Percentiles rank a stretch among this genome's conserved stretches.
Conservation (phyloP, 2,329 filamentous ascomycete genomes). For the Monilinia aucupariae region DNA sequence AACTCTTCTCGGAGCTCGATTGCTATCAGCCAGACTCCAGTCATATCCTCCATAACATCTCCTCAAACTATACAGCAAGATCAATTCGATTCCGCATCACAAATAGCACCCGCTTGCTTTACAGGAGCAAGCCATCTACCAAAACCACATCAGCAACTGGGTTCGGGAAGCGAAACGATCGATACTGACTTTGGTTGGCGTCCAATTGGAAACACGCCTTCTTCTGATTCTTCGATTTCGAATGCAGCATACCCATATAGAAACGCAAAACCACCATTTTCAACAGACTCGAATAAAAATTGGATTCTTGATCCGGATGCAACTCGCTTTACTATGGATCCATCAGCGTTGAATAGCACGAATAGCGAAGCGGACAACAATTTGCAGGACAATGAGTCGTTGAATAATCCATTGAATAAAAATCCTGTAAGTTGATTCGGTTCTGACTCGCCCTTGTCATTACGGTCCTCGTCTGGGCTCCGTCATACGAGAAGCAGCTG, state of each 20-base stretch:
- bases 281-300: background rate
- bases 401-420: background rate
- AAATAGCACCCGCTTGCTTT: background rate
- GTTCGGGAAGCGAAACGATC: constrained; percentile 10
- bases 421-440: background rate
- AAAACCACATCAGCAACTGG: background rate
- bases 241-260: constrained; percentile 9
- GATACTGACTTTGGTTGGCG: constrained; percentile 7
- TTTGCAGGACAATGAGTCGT: background rate
- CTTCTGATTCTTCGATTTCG: constrained; percentile 14
- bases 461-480: fast-evolving
- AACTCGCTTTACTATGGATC: background rate
- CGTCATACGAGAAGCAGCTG: background rate
- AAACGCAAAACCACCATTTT: background rate
- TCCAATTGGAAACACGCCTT: constrained; percentile 16
- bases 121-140: background rate
- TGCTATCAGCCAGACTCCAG: background rate
- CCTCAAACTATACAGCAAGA: background rate
- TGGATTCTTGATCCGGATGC: background rate
- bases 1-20: constrained; percentile 1
- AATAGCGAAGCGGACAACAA: background rate
- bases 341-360: background rate
- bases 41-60: background rate
- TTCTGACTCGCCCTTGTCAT: background rate
- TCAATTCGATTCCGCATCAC: background rate